Conservation (phyloP, 371 early-diverging fungal genomes). For the Gilbertella persicaria region DNA sequence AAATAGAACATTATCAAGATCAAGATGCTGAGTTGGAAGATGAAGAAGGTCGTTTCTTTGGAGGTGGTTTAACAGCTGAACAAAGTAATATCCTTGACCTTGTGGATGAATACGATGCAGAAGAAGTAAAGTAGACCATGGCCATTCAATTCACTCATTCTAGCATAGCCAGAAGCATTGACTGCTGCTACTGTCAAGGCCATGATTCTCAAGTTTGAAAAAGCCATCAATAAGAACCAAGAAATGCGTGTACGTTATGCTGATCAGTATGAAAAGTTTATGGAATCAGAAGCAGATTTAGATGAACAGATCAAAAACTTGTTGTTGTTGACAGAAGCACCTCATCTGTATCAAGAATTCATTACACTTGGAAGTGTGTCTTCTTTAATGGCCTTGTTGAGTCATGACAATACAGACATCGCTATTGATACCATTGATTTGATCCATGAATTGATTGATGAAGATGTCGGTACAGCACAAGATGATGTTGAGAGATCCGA, state of each 20-base stretch:
- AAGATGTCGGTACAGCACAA: slow-evolving; percentile 70
- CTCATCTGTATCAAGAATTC: slow-evolving; percentile 75
- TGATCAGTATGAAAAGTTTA: slow-evolving; percentile 80
- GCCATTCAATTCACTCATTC: too few relatives aligned
- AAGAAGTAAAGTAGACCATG: too few relatives aligned
- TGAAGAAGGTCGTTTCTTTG: slow-evolving; percentile 77
- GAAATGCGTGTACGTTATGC: slow-evolving; percentile 84
- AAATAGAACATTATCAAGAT: slow-evolving; percentile 13
- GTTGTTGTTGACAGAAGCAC: slow-evolving; percentile 73
- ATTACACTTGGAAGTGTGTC: slow-evolving; percentile 68
- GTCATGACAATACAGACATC: slow-evolving; percentile 95
- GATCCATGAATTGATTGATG: slow-evolving; percentile 88
- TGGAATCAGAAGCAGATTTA: slow-evolving; percentile 94
- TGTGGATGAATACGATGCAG: slow-evolving; percentile 83
- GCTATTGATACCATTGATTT: slow-evolving; percentile 82
- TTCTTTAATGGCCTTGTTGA: slow-evolving; percentile 72
- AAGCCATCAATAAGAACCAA: slow-evolving; percentile 83
- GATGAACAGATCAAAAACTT: slow-evolving; percentile 86
- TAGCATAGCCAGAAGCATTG: slow-evolving; percentile 56
- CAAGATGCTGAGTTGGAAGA: slow-evolving; percentile 28
- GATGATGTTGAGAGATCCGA: slow-evolving; percentile 65
- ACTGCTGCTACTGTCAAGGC: slow-evolving; percentile 68
- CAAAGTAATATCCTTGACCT: slow-evolving; percentile 79
- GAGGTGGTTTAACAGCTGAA: slow-evolving; percentile 79
- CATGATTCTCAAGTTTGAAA: slow-evolving; percentile 83